A percentile compares a stretch with the other conserved stretches of the same genome.
phyloP scores from a whole-genome alignment of 2,329 filamentous ascomycete species.

The Fusarium xyrophilum region DNA sequence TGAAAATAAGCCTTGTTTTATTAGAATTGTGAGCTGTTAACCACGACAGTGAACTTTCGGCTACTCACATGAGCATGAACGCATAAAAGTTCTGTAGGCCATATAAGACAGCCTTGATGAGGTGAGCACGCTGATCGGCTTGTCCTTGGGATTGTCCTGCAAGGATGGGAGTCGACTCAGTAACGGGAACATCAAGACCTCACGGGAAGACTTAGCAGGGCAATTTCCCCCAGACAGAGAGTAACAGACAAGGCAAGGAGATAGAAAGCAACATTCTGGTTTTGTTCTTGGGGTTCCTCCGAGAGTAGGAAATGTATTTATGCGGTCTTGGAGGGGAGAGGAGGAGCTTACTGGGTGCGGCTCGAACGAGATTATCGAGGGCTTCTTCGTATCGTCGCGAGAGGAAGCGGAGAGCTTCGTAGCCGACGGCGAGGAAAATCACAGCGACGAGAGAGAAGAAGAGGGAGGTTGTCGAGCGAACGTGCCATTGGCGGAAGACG shows the following conservation, averaged over 20 bases:
- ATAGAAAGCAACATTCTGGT: constrained; percentile 25
- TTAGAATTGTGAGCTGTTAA: background rate
- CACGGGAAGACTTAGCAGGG: constrained; percentile 44
- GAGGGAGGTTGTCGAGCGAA: constrained; percentile 76
- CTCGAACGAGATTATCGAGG: constrained; percentile 56
- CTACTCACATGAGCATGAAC: constrained; percentile 95
- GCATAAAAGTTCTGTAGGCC: constrained; percentile 96
- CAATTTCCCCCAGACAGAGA: constrained; percentile 26
- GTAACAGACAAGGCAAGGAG: constrained; percentile 16
- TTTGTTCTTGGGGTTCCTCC: constrained; percentile 18
- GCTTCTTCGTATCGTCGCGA: constrained; percentile 78
- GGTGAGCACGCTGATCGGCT: constrained; percentile 71
- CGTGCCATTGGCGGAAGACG: constrained; percentile 89
- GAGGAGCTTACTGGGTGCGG: constrained; percentile 58
- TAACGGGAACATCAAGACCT: constrained; percentile 53
- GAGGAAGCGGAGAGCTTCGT: constrained; percentile 83
- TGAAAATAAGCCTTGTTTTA: constrained; percentile 85
- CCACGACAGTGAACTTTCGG: background rate
- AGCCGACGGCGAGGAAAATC: constrained; percentile 84
- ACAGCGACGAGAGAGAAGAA: constrained; percentile 83
- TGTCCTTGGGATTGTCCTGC: constrained; percentile 74
- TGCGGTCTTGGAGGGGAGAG: background rate
- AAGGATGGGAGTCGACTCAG: constrained; percentile 69
- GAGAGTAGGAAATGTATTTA: constrained; percentile 13
- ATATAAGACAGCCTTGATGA: constrained; percentile 85